Evolutionary conservation across 306 rosid species (phyloP), one percentile per base, ranked within the genome.

Genomic region (Cicer cuneatum): DNA sequence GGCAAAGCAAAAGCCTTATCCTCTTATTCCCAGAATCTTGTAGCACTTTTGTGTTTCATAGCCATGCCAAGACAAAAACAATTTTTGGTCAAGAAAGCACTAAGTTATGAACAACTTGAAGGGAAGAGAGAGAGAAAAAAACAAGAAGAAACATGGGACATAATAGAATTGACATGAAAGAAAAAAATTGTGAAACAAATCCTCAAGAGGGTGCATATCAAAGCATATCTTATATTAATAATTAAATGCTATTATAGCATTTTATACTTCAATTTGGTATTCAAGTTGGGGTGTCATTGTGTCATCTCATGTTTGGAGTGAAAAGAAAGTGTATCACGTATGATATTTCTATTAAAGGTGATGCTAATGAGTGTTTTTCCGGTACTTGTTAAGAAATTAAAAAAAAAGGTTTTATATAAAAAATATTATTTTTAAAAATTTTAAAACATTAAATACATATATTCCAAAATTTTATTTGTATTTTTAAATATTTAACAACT

Each of bases 181-280:
- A 80, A 80, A 53, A 60, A 66, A 78, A 19, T 40, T 65, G 13
- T 68, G 58, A 68, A 53, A 37, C 69, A 77, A 74, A 76, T 37
- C 69, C 73, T 75, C 66, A 66, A 47, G 54, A 81, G 85, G 90
- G 85, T 75, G 81, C 87, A 83, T 82, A 84, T 86, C 85, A 7
- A 11, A 71, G 15, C 84, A 75, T 82, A 77, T 82, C 71, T 60
- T 7, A 76, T 40, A 19, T 9, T 54, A 71, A 81, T 82, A 69
- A 71, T 57, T 51, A 11, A 66, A 66, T 66, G 16, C 49, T 38
- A 69, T 75, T 47, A 63, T 66, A 53, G 65, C 52, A 53, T 73
- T 19, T 56, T 24, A 65, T 57, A n/a, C 59, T 42, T 71, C 74
- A 76, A 76, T 63, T 53, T 45, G 41, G 63, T 66, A 37, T 69